These are phyloP conservation scores for Melaleuca alternifolia DNA, from an alignment of 345 rosid species.

Conservation along the genomic window DNA sequence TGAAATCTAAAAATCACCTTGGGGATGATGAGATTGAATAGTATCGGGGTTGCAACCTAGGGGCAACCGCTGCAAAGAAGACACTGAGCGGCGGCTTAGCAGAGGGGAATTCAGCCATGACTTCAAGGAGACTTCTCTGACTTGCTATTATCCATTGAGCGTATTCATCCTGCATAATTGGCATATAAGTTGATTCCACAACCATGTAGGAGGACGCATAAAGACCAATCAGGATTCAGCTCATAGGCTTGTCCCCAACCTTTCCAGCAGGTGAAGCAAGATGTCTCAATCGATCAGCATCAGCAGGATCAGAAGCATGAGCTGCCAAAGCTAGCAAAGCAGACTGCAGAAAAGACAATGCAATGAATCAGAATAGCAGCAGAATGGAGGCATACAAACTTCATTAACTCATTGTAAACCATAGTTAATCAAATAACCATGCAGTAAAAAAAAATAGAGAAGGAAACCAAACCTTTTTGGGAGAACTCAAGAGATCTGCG, in stretches of 20 bases:
- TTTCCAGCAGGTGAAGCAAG: constrained; percentile 63
- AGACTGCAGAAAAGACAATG: constrained; percentile 34
- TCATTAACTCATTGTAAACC: background rate
- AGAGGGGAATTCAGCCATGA: constrained; percentile 90
- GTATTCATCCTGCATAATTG: constrained; percentile 64
- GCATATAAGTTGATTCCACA: background rate
- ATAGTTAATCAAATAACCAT: background rate
- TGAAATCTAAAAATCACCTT: constrained; percentile 30
- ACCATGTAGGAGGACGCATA: background rate
- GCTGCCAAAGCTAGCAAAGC: constrained; percentile 86
- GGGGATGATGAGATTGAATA: constrained; percentile 98
- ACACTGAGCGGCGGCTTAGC: constrained; percentile 92
- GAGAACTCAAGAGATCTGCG: constrained; percentile 74
- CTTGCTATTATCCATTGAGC: constrained; percentile 74
- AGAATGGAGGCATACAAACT: background rate
- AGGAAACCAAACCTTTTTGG: constrained; percentile 48
- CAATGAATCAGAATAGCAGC: background rate
- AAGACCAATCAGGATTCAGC: background rate
- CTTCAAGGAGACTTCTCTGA: constrained; percentile 97
- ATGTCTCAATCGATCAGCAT: constrained; percentile 49
- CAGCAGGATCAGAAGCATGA: constrained; percentile 77
- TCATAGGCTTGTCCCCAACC: constrained; percentile 20
- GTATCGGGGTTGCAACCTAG: constrained; percentile 89
- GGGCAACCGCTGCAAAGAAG: constrained; percentile 94
- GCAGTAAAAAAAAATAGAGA: background rate